Conservation (phyloP, 306 rosid species). For the Luffa acutangula region DNA sequence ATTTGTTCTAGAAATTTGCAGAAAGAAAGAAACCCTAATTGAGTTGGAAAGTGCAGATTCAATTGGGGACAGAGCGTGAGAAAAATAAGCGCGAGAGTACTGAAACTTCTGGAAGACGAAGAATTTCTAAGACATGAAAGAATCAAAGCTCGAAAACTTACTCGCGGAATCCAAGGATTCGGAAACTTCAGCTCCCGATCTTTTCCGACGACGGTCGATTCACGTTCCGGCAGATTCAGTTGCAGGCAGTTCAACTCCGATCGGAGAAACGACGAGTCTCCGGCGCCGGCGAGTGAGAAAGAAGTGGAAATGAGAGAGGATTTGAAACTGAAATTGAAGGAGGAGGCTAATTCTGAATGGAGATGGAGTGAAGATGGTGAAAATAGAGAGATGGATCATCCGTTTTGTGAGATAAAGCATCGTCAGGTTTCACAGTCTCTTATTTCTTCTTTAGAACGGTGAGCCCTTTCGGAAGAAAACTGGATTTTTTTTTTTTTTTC, state of each 20-base stretch:
- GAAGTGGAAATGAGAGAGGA: background rate
- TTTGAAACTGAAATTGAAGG: background rate
- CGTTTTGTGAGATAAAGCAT: conserved; percentile 29
- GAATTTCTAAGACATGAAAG: conserved; percentile 42
- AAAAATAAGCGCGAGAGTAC: conserved; percentile 36
- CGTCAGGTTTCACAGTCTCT: conserved; percentile 22
- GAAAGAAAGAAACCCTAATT: background rate
- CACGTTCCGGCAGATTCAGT: background rate
- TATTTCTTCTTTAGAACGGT: conserved; percentile 16
- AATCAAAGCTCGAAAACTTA: conserved; percentile 32
- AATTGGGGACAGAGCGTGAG: conserved; percentile 56
- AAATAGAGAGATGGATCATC: conserved; percentile 22
- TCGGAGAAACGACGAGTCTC: background rate
- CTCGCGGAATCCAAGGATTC: conserved; percentile 53
- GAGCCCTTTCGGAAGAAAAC: background rate
- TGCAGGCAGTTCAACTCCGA: conserved; percentile 32
- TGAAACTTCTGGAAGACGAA: conserved; percentile 30
- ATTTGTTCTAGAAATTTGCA: no score
- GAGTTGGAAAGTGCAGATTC: conserved; percentile 26
- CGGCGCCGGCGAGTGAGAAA: background rate
- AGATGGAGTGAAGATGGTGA: background rate
- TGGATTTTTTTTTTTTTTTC: no score
- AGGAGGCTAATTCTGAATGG: conserved; percentile 8
- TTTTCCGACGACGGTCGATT: conserved; percentile 15
- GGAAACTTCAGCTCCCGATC: conserved; percentile 42